Percentiles rank a stretch among this genome's conserved stretches.
Evolutionary conservation across 2,329 filamentous ascomycete genomes (phyloP).

Genomic region (Lecanicillium sp.): DNA sequence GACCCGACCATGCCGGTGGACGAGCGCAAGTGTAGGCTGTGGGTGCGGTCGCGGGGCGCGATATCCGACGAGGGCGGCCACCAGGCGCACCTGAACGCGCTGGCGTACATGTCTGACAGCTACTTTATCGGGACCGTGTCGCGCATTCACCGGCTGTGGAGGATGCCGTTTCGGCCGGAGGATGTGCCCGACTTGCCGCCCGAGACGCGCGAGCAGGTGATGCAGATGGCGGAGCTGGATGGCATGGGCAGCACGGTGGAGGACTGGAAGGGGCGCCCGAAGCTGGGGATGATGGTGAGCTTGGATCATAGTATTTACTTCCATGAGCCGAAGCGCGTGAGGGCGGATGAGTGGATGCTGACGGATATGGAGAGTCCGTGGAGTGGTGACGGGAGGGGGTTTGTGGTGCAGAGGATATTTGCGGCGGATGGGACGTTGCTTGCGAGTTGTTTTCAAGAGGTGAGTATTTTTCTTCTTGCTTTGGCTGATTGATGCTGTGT

Average conservation of each 20-base stretch:
- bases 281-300: slow-evolving; percentile 78
- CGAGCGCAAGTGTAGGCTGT: slow-evolving; percentile 60
- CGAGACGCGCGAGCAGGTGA: slow-evolving; percentile 28
- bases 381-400: slow-evolving; percentile 67
- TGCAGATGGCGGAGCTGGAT: slow-evolving; percentile 32
- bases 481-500: background rate
- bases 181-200: slow-evolving; percentile 43
- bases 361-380: slow-evolving; percentile 74
- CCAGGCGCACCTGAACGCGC: slow-evolving; percentile 73
- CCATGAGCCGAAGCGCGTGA: slow-evolving; percentile 49
- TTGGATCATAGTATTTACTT: slow-evolving; percentile 69
- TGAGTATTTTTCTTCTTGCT: background rate
- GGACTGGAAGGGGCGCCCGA: slow-evolving; percentile 42
- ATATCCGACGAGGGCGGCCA: slow-evolving; percentile 68
- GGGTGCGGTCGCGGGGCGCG: slow-evolving; percentile 65
- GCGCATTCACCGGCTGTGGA: slow-evolving; percentile 72
- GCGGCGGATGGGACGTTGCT: slow-evolving; percentile 61
- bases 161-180: slow-evolving; percentile 51
- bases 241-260: slow-evolving; percentile 31
- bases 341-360: slow-evolving; percentile 69
- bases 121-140: slow-evolving; percentile 89
- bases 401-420: slow-evolving; percentile 70
- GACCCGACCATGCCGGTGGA: slow-evolving; percentile 41
- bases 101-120: slow-evolving; percentile 89
- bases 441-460: slow-evolving; percentile 73